Evolutionary conservation across 306 rosid genomes (phyloP).

Genomic region (Lathyrus tuberosus): DNA sequence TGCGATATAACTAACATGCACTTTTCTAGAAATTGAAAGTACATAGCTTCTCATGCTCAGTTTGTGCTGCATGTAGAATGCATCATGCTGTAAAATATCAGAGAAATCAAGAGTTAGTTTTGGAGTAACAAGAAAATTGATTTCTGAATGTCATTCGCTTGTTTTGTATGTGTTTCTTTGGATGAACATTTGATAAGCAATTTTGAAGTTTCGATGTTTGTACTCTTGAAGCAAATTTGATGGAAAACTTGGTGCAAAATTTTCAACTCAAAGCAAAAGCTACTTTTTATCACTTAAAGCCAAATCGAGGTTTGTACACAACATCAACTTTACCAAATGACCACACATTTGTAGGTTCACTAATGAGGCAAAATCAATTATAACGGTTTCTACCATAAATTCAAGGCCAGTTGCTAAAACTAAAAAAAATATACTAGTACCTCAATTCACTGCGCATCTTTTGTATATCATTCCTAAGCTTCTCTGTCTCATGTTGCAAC

Average conservation of each 20-base stretch:
- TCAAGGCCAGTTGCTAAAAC: too few relatives aligned
- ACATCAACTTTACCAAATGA: not conserved
- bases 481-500: too few relatives aligned
- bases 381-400: not conserved
- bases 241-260: not conserved
- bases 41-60: constrained; percentile 69
- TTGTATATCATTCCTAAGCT: too few relatives aligned
- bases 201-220: not conserved
- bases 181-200: not conserved
- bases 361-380: not conserved
- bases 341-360: too few relatives aligned
- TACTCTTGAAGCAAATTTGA: not conserved
- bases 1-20: constrained; percentile 62
- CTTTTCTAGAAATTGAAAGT: constrained; percentile 53
- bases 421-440: too few relatives aligned
- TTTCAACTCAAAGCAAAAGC: not conserved
- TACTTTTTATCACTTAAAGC: not conserved
- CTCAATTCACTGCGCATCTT: too few relatives aligned
- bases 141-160: not conserved
- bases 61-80: constrained; percentile 66
- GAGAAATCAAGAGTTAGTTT: constrained; percentile 37
- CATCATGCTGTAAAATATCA: constrained; percentile 64
- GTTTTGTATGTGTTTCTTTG: not conserved
- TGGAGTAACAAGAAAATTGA: constrained; percentile 7
- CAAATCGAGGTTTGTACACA: not conserved